A percentile compares a stretch with the other conserved stretches of the same genome.
phyloP scores from a whole-genome alignment of 2,329 filamentous ascomycete genomes.

The Penicillium sp. region DNA sequence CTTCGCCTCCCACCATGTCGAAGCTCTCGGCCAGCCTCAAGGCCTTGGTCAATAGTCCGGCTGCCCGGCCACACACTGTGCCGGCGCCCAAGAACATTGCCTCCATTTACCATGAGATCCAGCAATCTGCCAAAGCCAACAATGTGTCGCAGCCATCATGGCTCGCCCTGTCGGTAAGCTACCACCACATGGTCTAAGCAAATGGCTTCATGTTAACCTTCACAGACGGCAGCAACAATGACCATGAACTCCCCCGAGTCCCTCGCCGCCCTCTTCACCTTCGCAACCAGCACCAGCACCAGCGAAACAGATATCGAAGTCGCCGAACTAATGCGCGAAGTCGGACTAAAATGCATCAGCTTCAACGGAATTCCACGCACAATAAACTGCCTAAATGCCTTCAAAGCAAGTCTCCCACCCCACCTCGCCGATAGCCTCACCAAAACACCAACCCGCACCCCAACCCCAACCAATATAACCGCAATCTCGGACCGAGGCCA shows the following conservation, averaged over 20 bases:
- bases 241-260: slow-evolving; percentile 85
- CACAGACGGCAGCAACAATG: slow-evolving; percentile 78
- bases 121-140: slow-evolving; percentile 64
- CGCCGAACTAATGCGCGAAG: slow-evolving; percentile 49
- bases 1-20: slow-evolving; percentile 60
- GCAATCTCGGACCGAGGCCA: slow-evolving; percentile 63
- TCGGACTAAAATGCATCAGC: slow-evolving; percentile 53
- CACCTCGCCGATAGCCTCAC: slow-evolving; percentile 60
- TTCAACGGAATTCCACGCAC: slow-evolving; percentile 70
- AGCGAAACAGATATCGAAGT: slow-evolving; percentile 31
- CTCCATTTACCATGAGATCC: slow-evolving; percentile 67
- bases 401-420: slow-evolving; percentile 65
- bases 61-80: slow-evolving; percentile 67
- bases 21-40: slow-evolving; percentile 75
- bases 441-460: slow-evolving; percentile 60
- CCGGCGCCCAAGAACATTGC: slow-evolving; percentile 67
- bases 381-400: slow-evolving; percentile 79
- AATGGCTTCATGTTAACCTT: not conserved
- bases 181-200: not conserved
- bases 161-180: slow-evolving; percentile 66
- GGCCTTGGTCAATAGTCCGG: slow-evolving; percentile 71
- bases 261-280: slow-evolving; percentile 23
- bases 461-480: slow-evolving; percentile 59
- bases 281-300: slow-evolving; percentile 16
- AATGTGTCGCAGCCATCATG: slow-evolving; percentile 68